These are phyloP conservation scores for Hypericum androsaemum DNA, from an alignment of 345 rosid species.

Conservation along the genomic window DNA sequence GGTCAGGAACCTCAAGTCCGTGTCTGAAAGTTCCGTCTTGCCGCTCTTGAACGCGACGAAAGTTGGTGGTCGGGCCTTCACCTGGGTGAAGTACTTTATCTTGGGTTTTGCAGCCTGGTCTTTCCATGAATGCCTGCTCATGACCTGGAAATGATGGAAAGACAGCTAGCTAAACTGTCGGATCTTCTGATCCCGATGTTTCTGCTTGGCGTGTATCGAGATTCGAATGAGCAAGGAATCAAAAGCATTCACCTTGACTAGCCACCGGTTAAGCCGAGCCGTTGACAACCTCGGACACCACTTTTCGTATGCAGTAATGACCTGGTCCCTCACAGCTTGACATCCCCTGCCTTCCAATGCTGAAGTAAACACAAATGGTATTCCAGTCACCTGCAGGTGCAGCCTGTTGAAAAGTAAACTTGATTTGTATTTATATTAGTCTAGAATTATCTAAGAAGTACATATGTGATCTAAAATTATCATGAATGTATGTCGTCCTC, in stretches of 20 bases:
- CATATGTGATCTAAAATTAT: too few species aligned
- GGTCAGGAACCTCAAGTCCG: slow-evolving; percentile 66
- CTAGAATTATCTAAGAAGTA: too few species aligned
- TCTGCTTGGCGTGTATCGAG: too few species aligned
- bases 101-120: slow-evolving; percentile 77
- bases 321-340: slow-evolving; percentile 58
- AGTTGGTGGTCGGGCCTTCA: slow-evolving; percentile 96
- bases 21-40: slow-evolving; percentile 50
- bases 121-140: slow-evolving; percentile 97
- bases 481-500: too few species aligned
- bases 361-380: slow-evolving; percentile 74
- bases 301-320: slow-evolving; percentile 58
- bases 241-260: slow-evolving; percentile 50
- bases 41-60: slow-evolving; percentile 77
- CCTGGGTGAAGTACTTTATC: slow-evolving; percentile 92
- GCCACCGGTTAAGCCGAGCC: slow-evolving; percentile 85
- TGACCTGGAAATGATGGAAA: slow-evolving; percentile 35
- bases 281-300: slow-evolving; percentile 94
- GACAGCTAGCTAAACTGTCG: not conserved
- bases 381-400: slow-evolving; percentile 57
- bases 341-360: slow-evolving; percentile 88
- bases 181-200: not conserved
- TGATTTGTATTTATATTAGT: not conserved
- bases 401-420: not conserved
- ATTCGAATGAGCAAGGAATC: not conserved